Percentiles rank a stretch among this genome's conserved stretches.
Conservation (phyloP, 257 asterid species). For the Solanum verrucosum region DNA sequence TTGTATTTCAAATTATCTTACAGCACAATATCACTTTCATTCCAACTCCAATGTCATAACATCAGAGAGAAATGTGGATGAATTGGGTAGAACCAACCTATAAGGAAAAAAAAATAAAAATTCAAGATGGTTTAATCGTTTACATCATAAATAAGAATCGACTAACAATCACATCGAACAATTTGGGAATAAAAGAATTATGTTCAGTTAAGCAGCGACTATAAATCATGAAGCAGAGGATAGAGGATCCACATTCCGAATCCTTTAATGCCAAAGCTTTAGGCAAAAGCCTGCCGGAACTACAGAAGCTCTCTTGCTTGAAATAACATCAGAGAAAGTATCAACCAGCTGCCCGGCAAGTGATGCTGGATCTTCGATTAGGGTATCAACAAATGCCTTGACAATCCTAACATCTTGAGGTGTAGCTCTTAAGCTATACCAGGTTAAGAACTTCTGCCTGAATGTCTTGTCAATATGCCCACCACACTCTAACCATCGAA, state of each 20-base stretch:
- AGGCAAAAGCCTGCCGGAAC: slow-evolving; percentile 75
- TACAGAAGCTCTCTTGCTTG: slow-evolving; percentile 39
- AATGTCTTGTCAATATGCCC: slow-evolving; percentile 60
- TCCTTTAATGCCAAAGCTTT: slow-evolving; percentile 81
- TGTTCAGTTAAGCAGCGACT: neutral
- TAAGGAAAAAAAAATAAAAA: neutral
- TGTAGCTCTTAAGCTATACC: slow-evolving; percentile 87
- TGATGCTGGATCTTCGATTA: slow-evolving; percentile 67
- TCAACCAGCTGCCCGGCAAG: slow-evolving; percentile 83
- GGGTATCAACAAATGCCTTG: slow-evolving; percentile 58
- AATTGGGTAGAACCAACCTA: neutral
- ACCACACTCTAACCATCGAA: slow-evolving; percentile 76
- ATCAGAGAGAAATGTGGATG: neutral
- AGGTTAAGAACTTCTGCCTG: slow-evolving; percentile 79
- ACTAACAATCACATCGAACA: neutral
- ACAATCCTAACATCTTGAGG: slow-evolving; percentile 64
- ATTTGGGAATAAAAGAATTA: neutral
- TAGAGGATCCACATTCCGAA: neutral
- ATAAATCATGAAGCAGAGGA: neutral
- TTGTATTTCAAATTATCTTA: neutral
- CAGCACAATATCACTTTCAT: neutral
- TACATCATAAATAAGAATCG: neutral
- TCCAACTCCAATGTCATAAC: neutral
- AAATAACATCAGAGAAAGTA: slow-evolving; percentile 52
- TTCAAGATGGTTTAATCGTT: neutral